Evolutionary conservation across 2,329 filamentous ascomycete genomes (phyloP).

Genomic region (Coniella lustricola): DNA sequence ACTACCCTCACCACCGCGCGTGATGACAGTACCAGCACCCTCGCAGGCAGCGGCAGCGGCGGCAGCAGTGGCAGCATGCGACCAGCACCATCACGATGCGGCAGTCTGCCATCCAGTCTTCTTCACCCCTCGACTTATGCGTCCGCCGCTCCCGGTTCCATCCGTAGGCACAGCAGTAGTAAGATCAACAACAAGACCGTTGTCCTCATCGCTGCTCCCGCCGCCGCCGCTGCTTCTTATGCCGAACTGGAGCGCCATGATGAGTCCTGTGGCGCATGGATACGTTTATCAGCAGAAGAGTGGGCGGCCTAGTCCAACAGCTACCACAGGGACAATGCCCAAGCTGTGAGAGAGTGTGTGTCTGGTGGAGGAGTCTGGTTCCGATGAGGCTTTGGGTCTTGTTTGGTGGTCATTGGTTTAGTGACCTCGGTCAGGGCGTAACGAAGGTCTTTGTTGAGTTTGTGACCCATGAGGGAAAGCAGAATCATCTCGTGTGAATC

Average conservation of each 20-base stretch:
- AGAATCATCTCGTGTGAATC: too few relatives aligned
- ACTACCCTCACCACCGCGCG: too few relatives aligned
- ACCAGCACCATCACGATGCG: slow-evolving; percentile 7
- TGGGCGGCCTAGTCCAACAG: slow-evolving; percentile 6
- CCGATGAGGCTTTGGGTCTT: too few relatives aligned
- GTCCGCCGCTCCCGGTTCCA: slow-evolving; percentile 33
- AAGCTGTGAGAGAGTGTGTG: slow-evolving; percentile 28
- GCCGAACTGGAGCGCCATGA: not conserved
- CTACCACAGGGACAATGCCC: slow-evolving; percentile 19
- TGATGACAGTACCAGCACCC: too few relatives aligned
- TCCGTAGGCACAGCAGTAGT: not conserved
- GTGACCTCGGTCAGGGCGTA: too few relatives aligned
- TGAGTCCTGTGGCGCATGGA: slow-evolving; percentile 50
- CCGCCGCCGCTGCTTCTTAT: too few relatives aligned
- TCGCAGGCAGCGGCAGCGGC: not conserved
- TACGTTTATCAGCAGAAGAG: slow-evolving; percentile 50
- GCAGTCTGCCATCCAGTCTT: slow-evolving; percentile 65
- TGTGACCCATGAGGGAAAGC: too few relatives aligned
- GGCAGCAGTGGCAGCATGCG: slow-evolving; percentile 22
- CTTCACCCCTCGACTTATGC: slow-evolving; percentile 59
- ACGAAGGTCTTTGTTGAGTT: too few relatives aligned
- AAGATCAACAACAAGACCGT: not conserved
- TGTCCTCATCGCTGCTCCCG: slow-evolving; percentile 1
- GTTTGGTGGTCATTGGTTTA: too few relatives aligned
- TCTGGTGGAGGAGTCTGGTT: too few relatives aligned